Conservation (phyloP, 352 stramenopile species). For the Blastocystis sp. region DNA sequence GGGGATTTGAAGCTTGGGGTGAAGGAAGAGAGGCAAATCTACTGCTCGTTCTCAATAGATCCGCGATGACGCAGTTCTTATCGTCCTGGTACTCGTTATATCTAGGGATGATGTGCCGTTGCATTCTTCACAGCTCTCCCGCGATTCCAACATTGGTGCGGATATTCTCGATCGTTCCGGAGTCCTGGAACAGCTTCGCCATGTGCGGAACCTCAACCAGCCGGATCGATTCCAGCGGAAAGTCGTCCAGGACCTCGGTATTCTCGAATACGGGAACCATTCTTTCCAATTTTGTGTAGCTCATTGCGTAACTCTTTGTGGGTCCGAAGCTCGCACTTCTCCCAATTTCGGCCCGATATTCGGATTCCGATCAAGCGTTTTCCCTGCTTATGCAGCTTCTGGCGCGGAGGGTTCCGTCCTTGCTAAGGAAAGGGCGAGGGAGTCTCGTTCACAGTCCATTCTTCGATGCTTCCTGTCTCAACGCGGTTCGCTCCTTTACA, state of each 20-base stretch:
- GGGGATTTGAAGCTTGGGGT: constrained; percentile 25
- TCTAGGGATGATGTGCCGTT: background rate
- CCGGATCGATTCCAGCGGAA: constrained; percentile 8
- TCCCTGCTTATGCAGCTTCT: no score
- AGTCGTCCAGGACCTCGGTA: constrained; percentile 16
- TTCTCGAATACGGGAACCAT: background rate
- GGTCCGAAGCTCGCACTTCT: no score
- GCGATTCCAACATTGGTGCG: constrained; percentile 51
- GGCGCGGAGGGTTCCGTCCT: no score
- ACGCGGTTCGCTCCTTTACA: background rate
- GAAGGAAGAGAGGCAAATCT: background rate
- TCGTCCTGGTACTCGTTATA: constrained; percentile 62
- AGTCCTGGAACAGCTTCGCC: background rate
- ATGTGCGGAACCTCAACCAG: constrained; percentile 48
- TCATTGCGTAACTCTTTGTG: background rate
- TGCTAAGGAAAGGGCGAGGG: no score
- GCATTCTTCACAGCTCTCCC: constrained; percentile 17
- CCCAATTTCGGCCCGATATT: no score
- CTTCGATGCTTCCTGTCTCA: background rate
- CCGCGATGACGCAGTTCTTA: constrained; percentile 53
- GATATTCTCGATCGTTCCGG: constrained; percentile 8
- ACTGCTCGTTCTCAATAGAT: constrained; percentile 40
- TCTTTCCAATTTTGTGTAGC: constrained; percentile 25
- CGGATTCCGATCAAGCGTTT: no score
- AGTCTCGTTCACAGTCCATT: no score